Evolutionary conservation across 176 grass and related monocot species (phyloP).

Genomic region (Bolboschoenus planiculmis): DNA sequence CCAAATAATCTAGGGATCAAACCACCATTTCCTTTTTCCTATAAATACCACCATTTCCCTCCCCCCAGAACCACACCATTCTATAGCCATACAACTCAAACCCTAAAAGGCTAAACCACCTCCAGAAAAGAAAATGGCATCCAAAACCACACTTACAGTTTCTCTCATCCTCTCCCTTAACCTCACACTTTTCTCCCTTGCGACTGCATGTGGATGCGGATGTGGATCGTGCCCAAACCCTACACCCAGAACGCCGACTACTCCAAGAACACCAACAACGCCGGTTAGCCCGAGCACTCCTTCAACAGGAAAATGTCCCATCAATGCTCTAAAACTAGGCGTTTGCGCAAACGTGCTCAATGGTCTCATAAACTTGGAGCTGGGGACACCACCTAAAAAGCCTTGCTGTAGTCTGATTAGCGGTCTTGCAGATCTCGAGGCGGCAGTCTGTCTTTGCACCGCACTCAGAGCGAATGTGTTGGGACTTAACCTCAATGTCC

Average conservation of each 20-base stretch:
- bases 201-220: constrained; percentile 40
- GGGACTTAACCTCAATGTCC: constrained; percentile 62
- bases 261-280: background rate
- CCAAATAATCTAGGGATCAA: background rate
- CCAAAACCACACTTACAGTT: constrained; percentile 21
- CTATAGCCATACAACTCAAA: constrained; percentile 4
- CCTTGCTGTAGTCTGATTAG: constrained; percentile 71
- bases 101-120: background rate
- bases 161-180: constrained; percentile 41
- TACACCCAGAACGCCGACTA: background rate
- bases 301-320: constrained; percentile 35
- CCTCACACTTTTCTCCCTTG: constrained; percentile 43
- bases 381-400: constrained; percentile 52
- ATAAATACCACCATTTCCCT: constrained; percentile 32
- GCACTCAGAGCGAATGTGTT: constrained; percentile 75
- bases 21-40: constrained; percentile 17
- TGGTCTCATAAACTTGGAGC: constrained; percentile 47
- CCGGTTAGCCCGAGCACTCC: constrained; percentile 12
- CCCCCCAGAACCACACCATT: constrained; percentile 6
- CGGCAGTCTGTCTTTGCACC: constrained; percentile 83
- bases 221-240: constrained; percentile 34
- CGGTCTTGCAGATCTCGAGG: constrained; percentile 62
- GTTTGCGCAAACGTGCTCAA: constrained; percentile 54
- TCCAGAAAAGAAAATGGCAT: constrained; percentile 37
- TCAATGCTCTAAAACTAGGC: constrained; percentile 63